Evolutionary conservation across 2,329 filamentous ascomycete genomes (phyloP), one percentile per base, ranked within the genome.

Genomic region (Pyrenochaeta sp.): DNA sequence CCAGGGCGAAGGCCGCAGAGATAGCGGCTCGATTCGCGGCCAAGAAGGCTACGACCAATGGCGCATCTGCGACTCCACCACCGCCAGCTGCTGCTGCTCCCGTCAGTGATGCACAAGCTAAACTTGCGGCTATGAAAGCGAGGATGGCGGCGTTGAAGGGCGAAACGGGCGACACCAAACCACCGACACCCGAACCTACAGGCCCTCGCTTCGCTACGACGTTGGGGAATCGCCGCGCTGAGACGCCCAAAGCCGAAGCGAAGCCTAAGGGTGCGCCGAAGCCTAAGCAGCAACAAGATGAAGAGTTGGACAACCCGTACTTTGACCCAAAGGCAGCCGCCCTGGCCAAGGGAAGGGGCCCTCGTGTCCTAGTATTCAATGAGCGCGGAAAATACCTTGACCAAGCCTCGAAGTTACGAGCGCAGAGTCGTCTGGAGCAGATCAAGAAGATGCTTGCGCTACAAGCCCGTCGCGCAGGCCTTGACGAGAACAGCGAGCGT

Each of bases 341-440:
- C n/a, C 54, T 59, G 46, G 83, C 84, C 64, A 80, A 82, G 72
- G 79, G 62, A 82, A 77, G 71, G 82, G 85, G 37, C 86, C 86
- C 92, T 10, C 88, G 91, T 58, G 88, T 91, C 64, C 84, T 99
- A 19, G 81, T 92, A 12, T 98, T 99, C 82, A 97, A 97, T 70
- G 89, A 93, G 68, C 96, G 96, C 77, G 95, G 95, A 52, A 98
- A 98, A 84, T 98, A 97, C 73, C 97, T 98, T 59, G 90, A 93
- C 64, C 94, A 98, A 79, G 95, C 91, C 7, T 94, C 92, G 75
- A 93, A 93, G 55, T 81, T 97, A 51, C 89, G 95, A 61, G 87
- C 92, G 59, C 93, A 97, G 79, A 92, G 90, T 42, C 90, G 91
- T 50, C 83, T 99, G 28, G 96, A 99, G 81, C 90, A 90, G 61